Evolutionary conservation across 208 protist genomes (phyloP), one percentile per base, ranked within the genome.

Genomic region (Leishmania mexicana): DNA sequence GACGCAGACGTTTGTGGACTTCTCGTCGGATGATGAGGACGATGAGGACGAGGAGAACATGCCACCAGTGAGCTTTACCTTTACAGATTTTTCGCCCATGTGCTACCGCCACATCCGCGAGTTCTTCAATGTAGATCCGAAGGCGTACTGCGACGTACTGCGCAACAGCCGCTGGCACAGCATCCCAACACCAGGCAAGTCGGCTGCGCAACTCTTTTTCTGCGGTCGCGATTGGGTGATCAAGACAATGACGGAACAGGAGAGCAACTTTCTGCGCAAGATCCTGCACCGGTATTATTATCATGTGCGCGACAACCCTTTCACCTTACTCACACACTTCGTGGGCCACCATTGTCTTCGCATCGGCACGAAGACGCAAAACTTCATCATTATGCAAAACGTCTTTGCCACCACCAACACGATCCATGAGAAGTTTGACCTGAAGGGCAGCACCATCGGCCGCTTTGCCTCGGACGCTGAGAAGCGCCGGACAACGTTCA

Each of bases 381-480:
- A 92, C 78, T 93, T 98, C 75, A 90, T 98, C 73, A 94, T 98
- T 62, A 99, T 99, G 97, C 91, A 97, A 75, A 99, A 99, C 87
- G 93, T 99, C 15, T 98, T 99, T 83, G 93, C 93, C 3, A 98
- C 96, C 45, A 90, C 89, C 17, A 93, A 94, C 78, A 93, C 89
- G 15, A 98, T 99, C 76, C 90, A 98, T 79, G 91, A 96, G 71
- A 97, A 95, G 80, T 99, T 97, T 75, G 97, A 99, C 85, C 82
- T 99, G 24, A 99, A 99, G 79, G 97, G 97, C 62, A 98, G 94
- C 84, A 98, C 95, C 3, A 93, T 98, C 42, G 95, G 95, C 40
- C 92, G 97, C 53, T 96, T 91, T 76, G 96, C 96, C 60, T 94
- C 92, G 21, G 89, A 92, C 24, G 84, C 76, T 0, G 95, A 99